phyloP scores from a whole-genome alignment of 805 yeast species.

The Metschnikowia lochheadii region DNA sequence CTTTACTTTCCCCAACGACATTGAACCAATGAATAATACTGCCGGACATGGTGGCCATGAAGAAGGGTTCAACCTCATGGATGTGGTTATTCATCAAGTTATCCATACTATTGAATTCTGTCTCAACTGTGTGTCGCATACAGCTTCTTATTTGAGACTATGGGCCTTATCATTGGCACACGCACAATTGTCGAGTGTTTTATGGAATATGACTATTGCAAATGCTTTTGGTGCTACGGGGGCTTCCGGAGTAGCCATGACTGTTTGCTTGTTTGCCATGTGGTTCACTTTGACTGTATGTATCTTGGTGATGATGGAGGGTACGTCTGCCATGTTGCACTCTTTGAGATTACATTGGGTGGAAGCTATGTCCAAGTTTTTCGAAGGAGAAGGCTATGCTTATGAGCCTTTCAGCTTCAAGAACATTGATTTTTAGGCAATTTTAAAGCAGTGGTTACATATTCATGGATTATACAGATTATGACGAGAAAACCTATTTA shows the following conservation, averaged over 20 bases:
- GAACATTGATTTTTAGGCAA: slow-evolving; percentile 11
- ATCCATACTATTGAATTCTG: slow-evolving; percentile 80
- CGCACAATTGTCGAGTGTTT: slow-evolving; percentile 69
- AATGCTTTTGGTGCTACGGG: slow-evolving; percentile 59
- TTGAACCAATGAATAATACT: slow-evolving; percentile 30
- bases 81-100: slow-evolving; percentile 72
- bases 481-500: neutral
- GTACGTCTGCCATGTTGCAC: slow-evolving; percentile 82
- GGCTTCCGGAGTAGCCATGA: slow-evolving; percentile 49
- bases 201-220: slow-evolving; percentile 73
- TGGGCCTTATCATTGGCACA: slow-evolving; percentile 82
- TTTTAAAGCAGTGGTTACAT: neutral
- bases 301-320: slow-evolving; percentile 74
- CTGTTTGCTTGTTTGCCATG: slow-evolving; percentile 62
- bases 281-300: slow-evolving; percentile 71
- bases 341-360: slow-evolving; percentile 78
- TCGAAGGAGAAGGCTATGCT: slow-evolving; percentile 70
- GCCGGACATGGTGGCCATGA: slow-evolving; percentile 32
- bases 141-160: slow-evolving; percentile 71
- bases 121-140: slow-evolving; percentile 73
- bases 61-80: slow-evolving; percentile 49
- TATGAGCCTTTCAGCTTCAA: slow-evolving; percentile 60
- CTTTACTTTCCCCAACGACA: slow-evolving; percentile 33
- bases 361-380: slow-evolving; percentile 76
- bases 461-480: neutral